Percentiles rank a stretch among this genome's conserved stretches.
Conservation (phyloP, 2,329 filamentous ascomycete species). For the Sporothrix luriei region DNA sequence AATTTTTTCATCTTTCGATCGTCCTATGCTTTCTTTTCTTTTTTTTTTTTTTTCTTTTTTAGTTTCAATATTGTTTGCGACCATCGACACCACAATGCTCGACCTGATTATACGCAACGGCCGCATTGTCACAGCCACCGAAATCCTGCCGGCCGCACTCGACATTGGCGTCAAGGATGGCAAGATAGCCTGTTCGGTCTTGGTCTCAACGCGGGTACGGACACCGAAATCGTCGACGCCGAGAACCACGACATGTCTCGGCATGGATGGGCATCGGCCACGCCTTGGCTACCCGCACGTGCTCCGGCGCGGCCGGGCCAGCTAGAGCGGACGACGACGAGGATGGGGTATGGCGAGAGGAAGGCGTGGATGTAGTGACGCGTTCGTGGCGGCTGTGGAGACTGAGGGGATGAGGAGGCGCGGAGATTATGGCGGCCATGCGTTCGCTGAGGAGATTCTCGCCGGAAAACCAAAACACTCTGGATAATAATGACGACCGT, state of each 20-base stretch:
- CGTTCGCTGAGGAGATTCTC: too few species aligned
- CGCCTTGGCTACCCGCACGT: too few species aligned
- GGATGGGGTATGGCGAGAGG: slow-evolving; percentile 33
- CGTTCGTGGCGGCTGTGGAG: too few species aligned
- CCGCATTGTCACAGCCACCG: slow-evolving; percentile 48
- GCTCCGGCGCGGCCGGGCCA: too few species aligned
- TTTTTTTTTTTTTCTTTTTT: not conserved
- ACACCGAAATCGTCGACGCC: slow-evolving; percentile 49
- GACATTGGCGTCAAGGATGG: slow-evolving; percentile 53
- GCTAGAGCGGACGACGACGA: slow-evolving; percentile 33
- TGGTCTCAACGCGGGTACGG: slow-evolving; percentile 41
- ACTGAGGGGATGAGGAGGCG: too few species aligned
- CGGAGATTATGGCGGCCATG: too few species aligned
- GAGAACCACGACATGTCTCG: slow-evolving; percentile 64
- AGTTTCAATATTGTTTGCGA: not conserved
- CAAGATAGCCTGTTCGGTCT: slow-evolving; percentile 51
- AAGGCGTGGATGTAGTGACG: slow-evolving; percentile 31
- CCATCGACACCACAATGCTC: slow-evolving; percentile 31
- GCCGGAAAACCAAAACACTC: too few species aligned
- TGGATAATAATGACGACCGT: too few species aligned
- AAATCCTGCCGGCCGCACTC: slow-evolving; percentile 48
- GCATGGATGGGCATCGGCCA: slow-evolving; percentile 33
- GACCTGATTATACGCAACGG: slow-evolving; percentile 39
- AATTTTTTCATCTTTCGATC: too few species aligned
- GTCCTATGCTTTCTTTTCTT: not conserved